phyloP scores from a whole-genome alignment of 2,329 filamentous ascomycete species.

The Fusarium pilosicola region DNA sequence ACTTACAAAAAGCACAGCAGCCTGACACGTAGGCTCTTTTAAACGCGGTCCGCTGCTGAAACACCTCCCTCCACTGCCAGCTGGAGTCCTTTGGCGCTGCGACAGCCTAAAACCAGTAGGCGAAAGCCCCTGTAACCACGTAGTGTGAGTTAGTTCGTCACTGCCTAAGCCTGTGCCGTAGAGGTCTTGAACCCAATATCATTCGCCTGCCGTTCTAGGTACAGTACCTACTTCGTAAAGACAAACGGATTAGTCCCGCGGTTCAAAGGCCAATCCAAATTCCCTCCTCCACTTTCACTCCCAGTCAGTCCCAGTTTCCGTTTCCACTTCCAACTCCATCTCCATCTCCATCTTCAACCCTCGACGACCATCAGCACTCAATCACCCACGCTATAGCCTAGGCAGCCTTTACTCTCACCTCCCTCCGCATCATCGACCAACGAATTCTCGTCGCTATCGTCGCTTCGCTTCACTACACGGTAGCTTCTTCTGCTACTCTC shows the following conservation, averaged over 20 bases:
- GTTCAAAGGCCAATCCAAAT: slow-evolving; percentile 8
- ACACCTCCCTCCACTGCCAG: background rate
- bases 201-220: slow-evolving; percentile 18
- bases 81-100: slow-evolving; percentile 2
- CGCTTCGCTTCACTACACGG: slow-evolving; percentile 17
- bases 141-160: slow-evolving; percentile 2
- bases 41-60: slow-evolving; percentile 4
- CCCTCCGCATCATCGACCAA: slow-evolving; percentile 15
- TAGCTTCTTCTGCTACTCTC: slow-evolving; percentile 31
- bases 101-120: slow-evolving; percentile 24
- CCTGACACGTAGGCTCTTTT: slow-evolving; percentile 24
- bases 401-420: background rate
- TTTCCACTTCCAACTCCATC: slow-evolving; percentile 13
- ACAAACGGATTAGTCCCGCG: slow-evolving; percentile 11
- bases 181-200: background rate
- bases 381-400: slow-evolving; percentile 2
- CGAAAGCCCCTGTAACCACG: slow-evolving; percentile 18
- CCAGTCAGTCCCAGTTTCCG: slow-evolving; percentile 10
- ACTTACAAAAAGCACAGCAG: background rate
- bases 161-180: slow-evolving; percentile 12
- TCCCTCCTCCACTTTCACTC: slow-evolving; percentile 9
- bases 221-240: background rate
- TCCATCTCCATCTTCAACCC: slow-evolving; percentile 35
- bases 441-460: slow-evolving; percentile 21
- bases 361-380: slow-evolving; percentile 30